Percentiles rank a stretch among this genome's conserved stretches.
phyloP scores from a whole-genome alignment of 768 basidiomycete species.

The Leccinum longicurvipes region DNA sequence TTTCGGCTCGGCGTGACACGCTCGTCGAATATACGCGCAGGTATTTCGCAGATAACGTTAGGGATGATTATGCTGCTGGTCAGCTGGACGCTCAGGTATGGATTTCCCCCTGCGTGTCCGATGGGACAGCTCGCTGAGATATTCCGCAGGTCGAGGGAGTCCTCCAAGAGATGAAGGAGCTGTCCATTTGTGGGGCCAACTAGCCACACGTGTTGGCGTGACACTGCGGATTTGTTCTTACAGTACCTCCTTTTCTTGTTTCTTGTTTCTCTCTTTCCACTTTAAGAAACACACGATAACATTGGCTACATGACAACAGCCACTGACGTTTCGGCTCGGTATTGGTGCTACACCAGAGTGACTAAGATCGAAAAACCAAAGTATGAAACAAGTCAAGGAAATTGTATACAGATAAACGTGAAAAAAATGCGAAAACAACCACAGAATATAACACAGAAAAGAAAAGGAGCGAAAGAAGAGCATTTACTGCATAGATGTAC shows the following conservation, averaged over 20 bases:
- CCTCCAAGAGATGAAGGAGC: slow-evolving; percentile 94
- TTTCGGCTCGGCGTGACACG: not conserved
- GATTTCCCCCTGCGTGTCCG: not conserved
- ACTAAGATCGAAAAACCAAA: slow-evolving; percentile 9
- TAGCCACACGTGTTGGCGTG: slow-evolving; percentile 7
- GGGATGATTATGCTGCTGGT: slow-evolving; percentile 97
- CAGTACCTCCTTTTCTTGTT: slow-evolving; percentile 6
- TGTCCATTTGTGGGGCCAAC: slow-evolving; percentile 83
- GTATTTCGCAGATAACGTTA: slow-evolving; percentile 84
- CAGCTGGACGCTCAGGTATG: slow-evolving; percentile 89
- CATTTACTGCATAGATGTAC: slow-evolving; percentile 14
- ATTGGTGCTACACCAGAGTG: slow-evolving; percentile 20
- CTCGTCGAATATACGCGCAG: slow-evolving; percentile 42
- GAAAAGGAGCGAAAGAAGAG: slow-evolving; percentile 3
- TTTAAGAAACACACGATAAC: slow-evolving; percentile 1
- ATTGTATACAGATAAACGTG: slow-evolving; percentile 18
- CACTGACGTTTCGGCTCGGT: not conserved
- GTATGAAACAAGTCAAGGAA: not conserved
- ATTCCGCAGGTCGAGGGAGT: slow-evolving; percentile 79
- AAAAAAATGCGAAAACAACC: not conserved
- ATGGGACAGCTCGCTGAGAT: not conserved
- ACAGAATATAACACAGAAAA: slow-evolving; percentile 12
- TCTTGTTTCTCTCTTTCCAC: not conserved
- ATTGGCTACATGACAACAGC: slow-evolving; percentile 12
- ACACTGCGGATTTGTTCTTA: not conserved